Evolutionary conservation across 768 basidiomycete genomes (phyloP).

Genomic region (Suillus decipiens): DNA sequence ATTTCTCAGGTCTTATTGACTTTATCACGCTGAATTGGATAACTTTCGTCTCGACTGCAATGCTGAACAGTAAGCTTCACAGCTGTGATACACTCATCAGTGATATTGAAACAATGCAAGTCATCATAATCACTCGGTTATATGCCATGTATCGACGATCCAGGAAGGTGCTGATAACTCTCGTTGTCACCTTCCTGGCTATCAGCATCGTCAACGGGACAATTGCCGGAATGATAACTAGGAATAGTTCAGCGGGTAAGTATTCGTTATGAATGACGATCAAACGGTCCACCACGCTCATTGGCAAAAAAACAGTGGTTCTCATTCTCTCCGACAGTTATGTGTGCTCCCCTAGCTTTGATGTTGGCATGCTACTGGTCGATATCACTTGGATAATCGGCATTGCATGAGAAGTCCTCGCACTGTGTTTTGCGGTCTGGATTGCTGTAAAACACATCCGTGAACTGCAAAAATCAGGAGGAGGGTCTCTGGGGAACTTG

Average conservation of each 20-base stretch:
- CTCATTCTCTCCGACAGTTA: neutral
- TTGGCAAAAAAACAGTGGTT: neutral
- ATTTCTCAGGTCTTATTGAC: neutral
- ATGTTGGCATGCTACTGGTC: neutral
- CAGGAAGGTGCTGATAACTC: neutral
- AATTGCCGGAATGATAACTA: neutral
- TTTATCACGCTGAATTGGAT: neutral
- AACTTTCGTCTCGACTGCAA: too few species aligned
- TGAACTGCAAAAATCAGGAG: neutral
- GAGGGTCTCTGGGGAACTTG: neutral
- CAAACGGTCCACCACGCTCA: neutral
- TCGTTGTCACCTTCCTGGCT: neutral
- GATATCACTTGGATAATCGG: neutral
- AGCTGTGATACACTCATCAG: neutral
- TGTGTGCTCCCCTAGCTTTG: neutral
- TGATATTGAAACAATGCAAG: neutral
- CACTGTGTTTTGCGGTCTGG: neutral
- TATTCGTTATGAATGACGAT: neutral
- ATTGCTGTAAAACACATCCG: neutral
- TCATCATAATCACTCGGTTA: neutral
- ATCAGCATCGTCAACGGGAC: neutral
- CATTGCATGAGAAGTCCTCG: neutral
- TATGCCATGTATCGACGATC: neutral
- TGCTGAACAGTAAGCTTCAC: neutral
- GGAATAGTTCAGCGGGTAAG: neutral